A percentile compares a stretch with the other conserved stretches of the same genome.
Conservation (phyloP, 2,329 filamentous ascomycete species). For the Juglanconis juglandina region DNA sequence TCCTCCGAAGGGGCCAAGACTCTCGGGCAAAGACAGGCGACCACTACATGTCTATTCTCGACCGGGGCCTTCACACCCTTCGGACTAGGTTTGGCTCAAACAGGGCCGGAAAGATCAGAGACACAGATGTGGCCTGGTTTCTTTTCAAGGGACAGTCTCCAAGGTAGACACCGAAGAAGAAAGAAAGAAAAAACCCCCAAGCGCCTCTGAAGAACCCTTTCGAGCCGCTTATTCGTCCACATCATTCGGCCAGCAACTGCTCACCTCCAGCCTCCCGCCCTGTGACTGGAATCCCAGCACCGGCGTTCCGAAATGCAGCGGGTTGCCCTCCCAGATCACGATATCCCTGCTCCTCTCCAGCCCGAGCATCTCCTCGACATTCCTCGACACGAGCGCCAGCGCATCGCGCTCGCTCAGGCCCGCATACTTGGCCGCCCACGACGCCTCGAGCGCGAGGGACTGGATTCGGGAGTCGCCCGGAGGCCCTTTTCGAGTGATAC, state of each 20-base stretch:
- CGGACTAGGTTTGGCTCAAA: too few species aligned
- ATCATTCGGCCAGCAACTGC: constrained; percentile 32
- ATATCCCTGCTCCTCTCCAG: constrained; percentile 34
- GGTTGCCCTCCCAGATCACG: constrained; percentile 42
- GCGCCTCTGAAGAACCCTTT: background rate
- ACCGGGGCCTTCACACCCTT: too few species aligned
- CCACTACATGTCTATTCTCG: too few species aligned
- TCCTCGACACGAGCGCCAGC: constrained; percentile 35
- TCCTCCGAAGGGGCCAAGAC: too few species aligned
- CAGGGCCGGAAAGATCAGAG: too few species aligned
- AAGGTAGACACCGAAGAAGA: too few species aligned
- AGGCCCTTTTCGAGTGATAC: constrained; percentile 18
- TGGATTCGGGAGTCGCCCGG: constrained; percentile 36
- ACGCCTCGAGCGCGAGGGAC: constrained; percentile 35
- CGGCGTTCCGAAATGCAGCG: constrained; percentile 37
- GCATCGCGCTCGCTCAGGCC: constrained; percentile 31
- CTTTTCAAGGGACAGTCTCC: too few species aligned
- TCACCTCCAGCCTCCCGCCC: constrained; percentile 27
- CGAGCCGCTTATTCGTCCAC: background rate
- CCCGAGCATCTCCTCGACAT: constrained; percentile 39
- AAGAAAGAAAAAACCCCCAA: background rate
- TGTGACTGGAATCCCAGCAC: constrained; percentile 32
- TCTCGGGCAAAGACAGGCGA: too few species aligned
- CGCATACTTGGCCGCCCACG: constrained; percentile 39
- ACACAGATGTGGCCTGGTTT: too few species aligned